A percentile compares a stretch with the other conserved stretches of the same genome.
Conservation (phyloP, 1,284 basidiomycete species). For the Moesziomyces sp. region DNA sequence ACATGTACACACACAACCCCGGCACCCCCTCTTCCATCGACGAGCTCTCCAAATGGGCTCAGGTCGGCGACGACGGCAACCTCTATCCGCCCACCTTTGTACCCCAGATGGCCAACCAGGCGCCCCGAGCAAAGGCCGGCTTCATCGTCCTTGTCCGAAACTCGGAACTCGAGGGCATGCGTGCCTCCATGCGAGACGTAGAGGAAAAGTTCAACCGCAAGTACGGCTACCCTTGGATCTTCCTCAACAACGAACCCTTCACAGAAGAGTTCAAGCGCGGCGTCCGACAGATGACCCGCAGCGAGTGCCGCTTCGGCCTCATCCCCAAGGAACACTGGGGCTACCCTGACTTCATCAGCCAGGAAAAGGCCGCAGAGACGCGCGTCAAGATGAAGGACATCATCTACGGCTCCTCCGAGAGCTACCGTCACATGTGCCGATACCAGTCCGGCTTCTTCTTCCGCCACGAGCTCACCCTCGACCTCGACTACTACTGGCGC, state of each 20-base stretch:
- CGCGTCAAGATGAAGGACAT: slow-evolving; percentile 78
- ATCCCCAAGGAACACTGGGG: slow-evolving; percentile 85
- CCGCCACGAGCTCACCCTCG: slow-evolving; percentile 71
- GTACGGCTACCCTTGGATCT: slow-evolving; percentile 69
- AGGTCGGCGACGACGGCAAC: slow-evolving; percentile 60
- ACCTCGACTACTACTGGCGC: slow-evolving; percentile 93
- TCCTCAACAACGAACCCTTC: slow-evolving; percentile 69
- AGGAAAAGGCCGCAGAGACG: slow-evolving; percentile 75
- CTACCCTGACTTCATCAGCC: slow-evolving; percentile 78
- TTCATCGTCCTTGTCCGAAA: slow-evolving; percentile 68
- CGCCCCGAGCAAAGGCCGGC: slow-evolving; percentile 65
- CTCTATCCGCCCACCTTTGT: slow-evolving; percentile 62
- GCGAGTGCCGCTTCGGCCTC: slow-evolving; percentile 75
- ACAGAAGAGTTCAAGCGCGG: slow-evolving; percentile 68
- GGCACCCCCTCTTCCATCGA: slow-evolving; percentile 51
- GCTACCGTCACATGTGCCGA: slow-evolving; percentile 77
- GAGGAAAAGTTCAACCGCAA: slow-evolving; percentile 66
- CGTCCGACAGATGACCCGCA: slow-evolving; percentile 64
- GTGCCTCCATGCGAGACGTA: slow-evolving; percentile 59
- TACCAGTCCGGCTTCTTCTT: slow-evolving; percentile 87
- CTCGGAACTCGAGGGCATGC: slow-evolving; percentile 61
- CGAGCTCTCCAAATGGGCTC: slow-evolving; percentile 57
- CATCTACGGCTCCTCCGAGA: slow-evolving; percentile 83
- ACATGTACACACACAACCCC: slow-evolving; percentile 59
- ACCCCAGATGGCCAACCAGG: slow-evolving; percentile 57